These are phyloP conservation scores for Xylaria sp. DNA, from an alignment of 2,329 filamentous ascomycete species.

Conservation along the genomic window DNA sequence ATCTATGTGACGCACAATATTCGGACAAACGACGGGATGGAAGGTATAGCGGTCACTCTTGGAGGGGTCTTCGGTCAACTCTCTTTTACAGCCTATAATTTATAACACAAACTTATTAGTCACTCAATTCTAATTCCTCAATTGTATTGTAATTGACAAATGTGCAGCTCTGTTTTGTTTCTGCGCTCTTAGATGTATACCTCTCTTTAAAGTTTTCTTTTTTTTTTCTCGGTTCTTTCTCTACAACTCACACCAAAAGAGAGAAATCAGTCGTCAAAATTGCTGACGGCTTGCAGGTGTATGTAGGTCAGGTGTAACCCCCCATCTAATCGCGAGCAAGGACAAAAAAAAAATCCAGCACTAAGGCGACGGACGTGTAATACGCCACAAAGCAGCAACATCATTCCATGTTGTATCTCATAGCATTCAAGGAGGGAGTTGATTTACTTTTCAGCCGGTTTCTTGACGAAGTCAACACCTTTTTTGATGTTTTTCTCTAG, in stretches of 20 bases:
- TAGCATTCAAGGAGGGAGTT: slow-evolving; percentile 43
- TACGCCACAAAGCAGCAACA: slow-evolving; percentile 25
- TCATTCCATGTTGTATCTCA: slow-evolving; percentile 24
- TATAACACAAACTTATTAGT: slow-evolving; percentile 39
- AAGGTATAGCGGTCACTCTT: slow-evolving; percentile 8
- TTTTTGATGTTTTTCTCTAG: slow-evolving; percentile 94
- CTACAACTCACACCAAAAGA: slow-evolving; percentile 36
- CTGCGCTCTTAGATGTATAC: slow-evolving; percentile 24
- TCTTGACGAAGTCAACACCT: slow-evolving; percentile 88
- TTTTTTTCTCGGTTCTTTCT: slow-evolving; percentile 26
- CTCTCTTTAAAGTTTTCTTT: slow-evolving; percentile 23
- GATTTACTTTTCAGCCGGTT: slow-evolving; percentile 85
- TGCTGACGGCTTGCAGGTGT: slow-evolving; percentile 13
- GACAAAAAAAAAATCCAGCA: slow-evolving; percentile 29
- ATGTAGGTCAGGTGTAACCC: slow-evolving; percentile 17
- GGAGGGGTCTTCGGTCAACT: slow-evolving; percentile 27
- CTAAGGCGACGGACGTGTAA: slow-evolving; percentile 27
- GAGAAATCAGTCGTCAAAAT: slow-evolving; percentile 10
- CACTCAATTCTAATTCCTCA: slow-evolving; percentile 32
- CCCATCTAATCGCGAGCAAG: slow-evolving; percentile 23
- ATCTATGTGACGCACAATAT: too few species aligned
- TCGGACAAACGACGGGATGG: too few species aligned
- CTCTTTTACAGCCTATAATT: slow-evolving; percentile 43
- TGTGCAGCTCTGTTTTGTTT: slow-evolving; percentile 21
- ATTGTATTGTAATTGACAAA: slow-evolving; percentile 29